These are phyloP conservation scores for Echites panduratus DNA, from an alignment of 257 asterid species.

Conservation along the genomic window DNA sequence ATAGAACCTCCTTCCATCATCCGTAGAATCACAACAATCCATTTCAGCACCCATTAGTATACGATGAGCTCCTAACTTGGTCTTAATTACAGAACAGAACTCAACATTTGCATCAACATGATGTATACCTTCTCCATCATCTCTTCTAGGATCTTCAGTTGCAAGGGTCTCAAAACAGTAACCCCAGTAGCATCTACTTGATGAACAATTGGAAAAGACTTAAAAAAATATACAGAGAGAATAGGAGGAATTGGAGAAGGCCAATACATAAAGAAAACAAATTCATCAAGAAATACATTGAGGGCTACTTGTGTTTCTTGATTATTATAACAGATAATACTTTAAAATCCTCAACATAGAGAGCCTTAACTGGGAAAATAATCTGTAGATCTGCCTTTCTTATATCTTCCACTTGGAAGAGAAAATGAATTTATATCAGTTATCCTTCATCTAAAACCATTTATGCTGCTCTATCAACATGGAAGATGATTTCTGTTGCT, in stretches of 20 bases:
- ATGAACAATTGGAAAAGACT: background rate
- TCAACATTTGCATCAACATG: constrained; percentile 93
- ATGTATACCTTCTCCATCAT: constrained; percentile 81
- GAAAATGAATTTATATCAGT: background rate
- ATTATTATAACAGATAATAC: background rate
- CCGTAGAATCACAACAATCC: constrained; percentile 98
- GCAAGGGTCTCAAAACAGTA: constrained; percentile 92
- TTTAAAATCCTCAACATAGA: background rate
- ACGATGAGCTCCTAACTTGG: constrained; percentile 96
- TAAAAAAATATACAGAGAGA: background rate
- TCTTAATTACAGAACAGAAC: constrained; percentile 78
- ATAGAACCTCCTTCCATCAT: constrained; percentile 89
- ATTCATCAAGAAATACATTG: background rate
- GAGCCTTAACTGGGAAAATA: background rate
- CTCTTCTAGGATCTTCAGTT: constrained; percentile 87
- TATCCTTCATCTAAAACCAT: background rate
- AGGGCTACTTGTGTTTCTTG: background rate
- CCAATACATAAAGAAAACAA: background rate
- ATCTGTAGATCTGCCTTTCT: background rate
- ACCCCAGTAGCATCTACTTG: constrained; percentile 85
- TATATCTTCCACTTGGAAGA: background rate
- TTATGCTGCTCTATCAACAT: background rate
- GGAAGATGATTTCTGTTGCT: background rate
- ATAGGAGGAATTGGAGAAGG: background rate
- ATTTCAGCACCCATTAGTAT: constrained; percentile 98